phyloP scores from a whole-genome alignment of 1,139 yeast genomes.

The Suhomyces terraborum region DNA sequence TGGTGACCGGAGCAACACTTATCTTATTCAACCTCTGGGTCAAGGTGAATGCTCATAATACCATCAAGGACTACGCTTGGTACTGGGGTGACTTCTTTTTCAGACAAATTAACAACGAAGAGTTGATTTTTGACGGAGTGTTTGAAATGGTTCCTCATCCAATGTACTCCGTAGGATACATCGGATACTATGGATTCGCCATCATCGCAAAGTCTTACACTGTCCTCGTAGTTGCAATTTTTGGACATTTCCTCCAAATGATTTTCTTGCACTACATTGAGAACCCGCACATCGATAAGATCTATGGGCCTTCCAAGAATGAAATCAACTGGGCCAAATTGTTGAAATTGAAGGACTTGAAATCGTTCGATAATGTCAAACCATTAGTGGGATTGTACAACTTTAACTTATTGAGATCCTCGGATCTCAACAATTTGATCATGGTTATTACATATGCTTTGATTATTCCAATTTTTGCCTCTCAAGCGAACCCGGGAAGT shows the following conservation, averaged over 20 bases:
- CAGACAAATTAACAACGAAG: slow-evolving; percentile 71
- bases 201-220: slow-evolving; percentile 76
- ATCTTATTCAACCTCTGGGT: slow-evolving; percentile 83
- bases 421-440: slow-evolving; percentile 61
- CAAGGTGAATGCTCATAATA: slow-evolving; percentile 84
- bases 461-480: slow-evolving; percentile 47
- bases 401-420: slow-evolving; percentile 64
- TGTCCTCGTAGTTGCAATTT: slow-evolving; percentile 66
- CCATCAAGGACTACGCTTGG: slow-evolving; percentile 92
- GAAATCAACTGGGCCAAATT: slow-evolving; percentile 41
- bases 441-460: slow-evolving; percentile 47
- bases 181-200: slow-evolving; percentile 86
- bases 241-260: slow-evolving; percentile 82
- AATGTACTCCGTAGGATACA: slow-evolving; percentile 88
- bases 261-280: slow-evolving; percentile 75
- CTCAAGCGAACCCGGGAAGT: slow-evolving; percentile 22
- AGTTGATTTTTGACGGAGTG: slow-evolving; percentile 85
- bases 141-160: slow-evolving; percentile 93
- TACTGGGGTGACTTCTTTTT: slow-evolving; percentile 95
- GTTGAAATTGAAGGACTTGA: slow-evolving; percentile 46
- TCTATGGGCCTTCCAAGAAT: slow-evolving; percentile 55
- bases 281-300: slow-evolving; percentile 86
- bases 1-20: slow-evolving; percentile 48
- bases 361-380: slow-evolving; percentile 42
- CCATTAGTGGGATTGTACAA: slow-evolving; percentile 68